Base-by-base conservation (phyloP, 305 asterid species). In the Andrographis paniculata region DNA sequence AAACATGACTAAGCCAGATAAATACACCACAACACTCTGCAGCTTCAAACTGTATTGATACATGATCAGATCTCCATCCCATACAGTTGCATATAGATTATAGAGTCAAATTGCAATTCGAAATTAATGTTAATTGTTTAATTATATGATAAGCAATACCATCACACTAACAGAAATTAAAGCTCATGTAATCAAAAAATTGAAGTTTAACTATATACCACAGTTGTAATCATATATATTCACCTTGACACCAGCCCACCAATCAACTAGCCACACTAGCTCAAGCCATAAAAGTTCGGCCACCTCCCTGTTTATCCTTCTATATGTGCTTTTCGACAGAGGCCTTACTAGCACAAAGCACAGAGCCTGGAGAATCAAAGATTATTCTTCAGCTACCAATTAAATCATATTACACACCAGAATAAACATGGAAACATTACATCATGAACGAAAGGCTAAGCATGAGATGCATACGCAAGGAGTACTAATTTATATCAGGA, bases 211-310 rank as follows among this genome's bases (percentile, higher is more conserved):
- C 31, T 11, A 1, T 1, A 1, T 11, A 4, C 39, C 13, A n/a
- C 39, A 33, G 3, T 33, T 23, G 47, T 15, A 41, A 14, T 20
- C 37, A 23, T 4, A 13, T 13, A 37, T 13, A 37, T 37, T 38
- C 69, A 88, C 97, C 97, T 88, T 84, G 48, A 88, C 89, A 47
- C 80, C 76, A 51, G 97, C 97, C 97, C 95, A 88, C 97, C 97
- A 88, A 68, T 88, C 95, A 49, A 88, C 70, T 24, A 88, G 66
- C 94, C 95, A 88, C 44, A 88, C 87, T 10, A 88, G 95, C 80
- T 88, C 94, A 42, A 88, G 82, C 97, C 97, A 88, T 51, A 88
- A 36, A 19, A 84, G 76, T 53, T 88, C 97, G 0, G 94, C 88
- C 52, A 88, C 64, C 71, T 63, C 74, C 54, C 93, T 67, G 64